Percentiles rank a stretch among this genome's conserved stretches.
Conservation (phyloP, 768 basidiomycete species). For the Amanita thiersii region DNA sequence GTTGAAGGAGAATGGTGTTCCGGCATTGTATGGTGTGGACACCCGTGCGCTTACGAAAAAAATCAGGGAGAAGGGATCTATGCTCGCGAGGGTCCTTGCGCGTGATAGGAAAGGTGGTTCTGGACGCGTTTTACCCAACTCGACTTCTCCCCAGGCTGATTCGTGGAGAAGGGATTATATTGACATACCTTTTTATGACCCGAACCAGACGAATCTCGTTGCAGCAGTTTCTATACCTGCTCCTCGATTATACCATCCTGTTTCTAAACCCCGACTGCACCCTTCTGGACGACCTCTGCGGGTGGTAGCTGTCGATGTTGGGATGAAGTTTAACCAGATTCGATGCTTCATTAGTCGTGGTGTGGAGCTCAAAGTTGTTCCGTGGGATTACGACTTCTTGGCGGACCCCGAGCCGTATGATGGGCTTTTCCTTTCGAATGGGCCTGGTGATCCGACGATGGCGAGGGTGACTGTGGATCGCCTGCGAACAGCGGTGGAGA, state of each 20-base stretch:
- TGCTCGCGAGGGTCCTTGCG: conserved; percentile 81
- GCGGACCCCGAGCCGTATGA: conserved; percentile 77
- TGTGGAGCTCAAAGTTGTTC: conserved; percentile 93
- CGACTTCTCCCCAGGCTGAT: conserved; percentile 39
- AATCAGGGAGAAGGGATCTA: conserved; percentile 89
- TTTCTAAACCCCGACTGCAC: conserved; percentile 48
- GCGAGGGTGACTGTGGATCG: conserved; percentile 64
- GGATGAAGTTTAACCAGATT: conserved; percentile 99
- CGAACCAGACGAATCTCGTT: conserved; percentile 86
- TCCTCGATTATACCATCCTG: conserved; percentile 64
- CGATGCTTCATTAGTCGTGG: conserved; percentile 91
- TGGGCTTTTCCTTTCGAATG: conserved; percentile 95
- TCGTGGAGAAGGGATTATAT: conserved; percentile 82
- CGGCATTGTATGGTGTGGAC: conserved; percentile 93
- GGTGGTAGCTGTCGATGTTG: conserved; percentile 89
- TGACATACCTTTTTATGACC: conserved; percentile 78
- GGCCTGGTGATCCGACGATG: conserved; percentile 93
- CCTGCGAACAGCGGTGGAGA: conserved; percentile 59
- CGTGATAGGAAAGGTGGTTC: conserved; percentile 40
- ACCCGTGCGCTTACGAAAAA: conserved; percentile 95
- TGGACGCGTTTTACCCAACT: conserved; percentile 27
- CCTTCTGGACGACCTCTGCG: conserved; percentile 77
- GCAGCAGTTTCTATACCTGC: conserved; percentile 72
- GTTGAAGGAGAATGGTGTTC: conserved; percentile 92
- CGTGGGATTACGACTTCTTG: conserved; percentile 93